Evolutionary conservation across 1,284 basidiomycete genomes (phyloP).

Genomic region (Rhodotorula sp.): DNA sequence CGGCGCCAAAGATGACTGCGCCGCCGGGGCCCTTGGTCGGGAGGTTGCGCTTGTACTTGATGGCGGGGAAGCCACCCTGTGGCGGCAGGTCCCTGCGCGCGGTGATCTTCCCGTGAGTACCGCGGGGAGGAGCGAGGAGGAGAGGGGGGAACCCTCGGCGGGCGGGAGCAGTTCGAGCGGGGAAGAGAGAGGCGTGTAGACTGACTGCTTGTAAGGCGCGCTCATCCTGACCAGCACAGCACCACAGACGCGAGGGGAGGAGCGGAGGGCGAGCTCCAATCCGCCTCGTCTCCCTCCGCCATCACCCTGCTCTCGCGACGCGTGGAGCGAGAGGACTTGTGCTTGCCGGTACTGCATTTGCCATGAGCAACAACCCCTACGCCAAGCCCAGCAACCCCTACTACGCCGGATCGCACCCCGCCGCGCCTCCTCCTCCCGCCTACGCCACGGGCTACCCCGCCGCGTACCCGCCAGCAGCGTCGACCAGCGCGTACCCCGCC

Average conservation of each 20-base stretch:
- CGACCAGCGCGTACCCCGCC: constrained; percentile 1
- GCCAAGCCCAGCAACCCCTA: constrained; percentile 27
- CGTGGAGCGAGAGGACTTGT: not conserved
- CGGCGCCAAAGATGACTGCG: constrained; percentile 77
- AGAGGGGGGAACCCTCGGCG: not conserved
- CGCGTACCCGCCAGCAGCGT: not conserved
- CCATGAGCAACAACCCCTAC: constrained; percentile 30
- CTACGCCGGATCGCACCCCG: constrained; percentile 4
- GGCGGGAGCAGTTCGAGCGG: not conserved
- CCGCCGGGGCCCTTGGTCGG: constrained; percentile 90
- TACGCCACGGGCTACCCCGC: constrained; percentile 9
- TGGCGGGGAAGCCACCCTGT: constrained; percentile 82
- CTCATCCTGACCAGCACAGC: constrained; percentile 7
- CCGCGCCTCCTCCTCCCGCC: not conserved
- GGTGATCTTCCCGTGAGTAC: not conserved
- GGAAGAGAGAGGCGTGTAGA: not conserved
- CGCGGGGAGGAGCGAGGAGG: not conserved
- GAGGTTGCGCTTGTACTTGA: constrained; percentile 96
- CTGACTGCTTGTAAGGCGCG: constrained; percentile 34
- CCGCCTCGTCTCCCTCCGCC: not conserved
- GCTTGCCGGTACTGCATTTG: not conserved
- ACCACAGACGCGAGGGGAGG: not conserved
- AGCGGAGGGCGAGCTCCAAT: not conserved
- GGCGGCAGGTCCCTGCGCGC: constrained; percentile 87
- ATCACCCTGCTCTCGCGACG: not conserved